Evolutionary conservation across 805 yeast genomes (phyloP).

Genomic region (Blastobotrys peoriensis): DNA sequence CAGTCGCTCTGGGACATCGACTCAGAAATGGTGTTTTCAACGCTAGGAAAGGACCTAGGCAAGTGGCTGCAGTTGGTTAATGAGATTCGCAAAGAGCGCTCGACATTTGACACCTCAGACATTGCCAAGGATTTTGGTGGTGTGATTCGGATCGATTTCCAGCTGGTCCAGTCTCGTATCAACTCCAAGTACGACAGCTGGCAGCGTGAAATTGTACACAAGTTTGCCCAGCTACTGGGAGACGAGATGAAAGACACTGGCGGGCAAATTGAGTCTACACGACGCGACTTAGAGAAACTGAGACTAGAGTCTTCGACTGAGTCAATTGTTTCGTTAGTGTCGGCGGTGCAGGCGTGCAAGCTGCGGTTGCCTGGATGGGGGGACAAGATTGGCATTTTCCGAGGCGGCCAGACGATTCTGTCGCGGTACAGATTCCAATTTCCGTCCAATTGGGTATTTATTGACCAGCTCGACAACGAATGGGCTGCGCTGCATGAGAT

Average conservation of each 20-base stretch:
- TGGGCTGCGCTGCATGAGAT: slow-evolving; percentile 38
- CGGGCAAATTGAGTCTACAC: slow-evolving; percentile 29
- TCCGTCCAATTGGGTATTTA: slow-evolving; percentile 50
- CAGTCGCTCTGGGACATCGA: slow-evolving; percentile 57
- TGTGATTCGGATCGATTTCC: slow-evolving; percentile 38
- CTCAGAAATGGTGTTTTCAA: slow-evolving; percentile 34
- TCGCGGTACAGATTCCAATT: slow-evolving; percentile 41
- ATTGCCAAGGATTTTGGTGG: slow-evolving; percentile 38
- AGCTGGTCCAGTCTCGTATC: slow-evolving; percentile 48
- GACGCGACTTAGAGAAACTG: slow-evolving; percentile 34
- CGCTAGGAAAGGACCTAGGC: slow-evolving; percentile 32
- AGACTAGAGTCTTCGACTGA: slow-evolving; percentile 35
- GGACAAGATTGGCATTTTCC: slow-evolving; percentile 19
- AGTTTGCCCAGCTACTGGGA: slow-evolving; percentile 38
- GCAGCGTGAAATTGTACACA: slow-evolving; percentile 41
- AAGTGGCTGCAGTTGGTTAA: slow-evolving; percentile 46
- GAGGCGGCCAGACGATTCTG: slow-evolving; percentile 38
- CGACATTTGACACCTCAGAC: slow-evolving; percentile 47
- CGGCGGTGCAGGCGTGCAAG: slow-evolving; percentile 33
- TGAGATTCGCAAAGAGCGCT: slow-evolving; percentile 39
- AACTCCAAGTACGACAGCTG: slow-evolving; percentile 52
- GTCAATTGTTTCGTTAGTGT: slow-evolving; percentile 35
- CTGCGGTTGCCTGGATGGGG: slow-evolving; percentile 23
- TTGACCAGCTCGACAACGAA: slow-evolving; percentile 57
- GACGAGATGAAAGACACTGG: slow-evolving; percentile 29